Evolutionary conservation across 2,329 filamentous ascomycete genomes (phyloP).

Genomic region (Mycogone perniciosa): DNA sequence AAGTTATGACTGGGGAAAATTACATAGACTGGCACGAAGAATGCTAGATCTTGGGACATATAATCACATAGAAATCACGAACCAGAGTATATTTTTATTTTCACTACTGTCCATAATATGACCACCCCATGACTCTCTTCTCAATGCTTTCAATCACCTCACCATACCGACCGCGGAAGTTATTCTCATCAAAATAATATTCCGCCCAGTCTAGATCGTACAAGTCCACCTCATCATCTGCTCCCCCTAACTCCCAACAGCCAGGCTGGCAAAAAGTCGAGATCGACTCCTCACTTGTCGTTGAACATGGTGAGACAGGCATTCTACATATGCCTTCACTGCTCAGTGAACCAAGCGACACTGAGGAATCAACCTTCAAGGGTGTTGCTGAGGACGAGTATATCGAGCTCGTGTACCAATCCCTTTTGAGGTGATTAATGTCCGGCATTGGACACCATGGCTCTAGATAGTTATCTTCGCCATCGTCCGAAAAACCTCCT

Average conservation of each 20-base stretch:
- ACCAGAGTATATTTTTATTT: neutral
- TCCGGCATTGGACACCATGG: neutral
- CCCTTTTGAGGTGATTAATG: too few species aligned
- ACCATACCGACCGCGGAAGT: neutral
- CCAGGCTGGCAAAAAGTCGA: neutral
- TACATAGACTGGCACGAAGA: neutral
- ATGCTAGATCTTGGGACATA: neutral
- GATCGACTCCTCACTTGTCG: neutral
- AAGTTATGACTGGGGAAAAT: slow-evolving; percentile 2
- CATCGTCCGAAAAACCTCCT: neutral
- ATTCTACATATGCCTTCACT: neutral
- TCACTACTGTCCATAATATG: neutral
- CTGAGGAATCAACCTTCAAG: neutral
- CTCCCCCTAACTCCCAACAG: neutral
- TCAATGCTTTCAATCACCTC: neutral
- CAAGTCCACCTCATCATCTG: slow-evolving; percentile 6
- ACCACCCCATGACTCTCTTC: neutral
- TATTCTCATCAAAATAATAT: slow-evolving; percentile 25
- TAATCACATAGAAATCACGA: neutral
- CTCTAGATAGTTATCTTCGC: neutral
- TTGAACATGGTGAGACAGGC: neutral
- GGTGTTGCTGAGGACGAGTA: neutral
- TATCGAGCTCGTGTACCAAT: neutral
- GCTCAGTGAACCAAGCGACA: neutral
- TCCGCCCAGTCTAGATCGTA: slow-evolving; percentile 26